These are phyloP conservation scores for Alopecurus myosuroides DNA, from an alignment of 176 grass and related monocot species.

Conservation along the genomic window DNA sequence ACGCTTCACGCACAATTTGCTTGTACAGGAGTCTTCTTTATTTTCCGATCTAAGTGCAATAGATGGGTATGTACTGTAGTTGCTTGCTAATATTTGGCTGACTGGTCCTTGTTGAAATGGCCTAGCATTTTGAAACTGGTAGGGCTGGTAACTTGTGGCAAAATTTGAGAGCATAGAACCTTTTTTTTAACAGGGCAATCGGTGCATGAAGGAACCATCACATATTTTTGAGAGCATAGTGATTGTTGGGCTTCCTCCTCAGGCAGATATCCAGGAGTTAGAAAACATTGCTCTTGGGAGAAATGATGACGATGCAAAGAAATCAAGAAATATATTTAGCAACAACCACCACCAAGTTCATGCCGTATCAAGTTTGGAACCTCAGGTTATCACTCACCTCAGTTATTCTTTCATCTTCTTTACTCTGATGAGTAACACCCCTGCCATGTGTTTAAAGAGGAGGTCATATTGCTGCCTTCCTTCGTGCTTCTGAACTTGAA, in stretches of 20 bases:
- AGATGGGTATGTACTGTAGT: neutral
- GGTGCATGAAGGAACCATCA: slow-evolving; percentile 67
- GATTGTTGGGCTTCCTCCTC: slow-evolving; percentile 89
- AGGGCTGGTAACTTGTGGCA: neutral
- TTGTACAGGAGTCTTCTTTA: neutral
- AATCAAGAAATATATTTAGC: slow-evolving; percentile 62
- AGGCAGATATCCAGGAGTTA: slow-evolving; percentile 65
- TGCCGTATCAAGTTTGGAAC: slow-evolving; percentile 79
- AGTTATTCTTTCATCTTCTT: neutral
- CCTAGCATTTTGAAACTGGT: slow-evolving; percentile 4
- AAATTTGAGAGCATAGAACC: neutral
- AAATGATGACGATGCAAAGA: slow-evolving; percentile 68
- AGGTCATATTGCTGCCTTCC: neutral
- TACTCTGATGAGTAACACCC: neutral
- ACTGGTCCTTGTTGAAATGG: neutral
- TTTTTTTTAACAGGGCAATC: slow-evolving; percentile 58
- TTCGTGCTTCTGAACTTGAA: neutral
- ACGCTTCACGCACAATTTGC: neutral
- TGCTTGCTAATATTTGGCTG: neutral
- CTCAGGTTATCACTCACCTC: slow-evolving; percentile 61
- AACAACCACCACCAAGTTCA: slow-evolving; percentile 81
- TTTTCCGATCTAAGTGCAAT: neutral
- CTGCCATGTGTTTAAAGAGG: neutral
- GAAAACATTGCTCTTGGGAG: slow-evolving; percentile 58
- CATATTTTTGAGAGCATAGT: slow-evolving; percentile 90